Evolutionary conservation across 352 stramenopile genomes (phyloP), one percentile per base, ranked within the genome.

Genomic region (Phytophthora brassicae): DNA sequence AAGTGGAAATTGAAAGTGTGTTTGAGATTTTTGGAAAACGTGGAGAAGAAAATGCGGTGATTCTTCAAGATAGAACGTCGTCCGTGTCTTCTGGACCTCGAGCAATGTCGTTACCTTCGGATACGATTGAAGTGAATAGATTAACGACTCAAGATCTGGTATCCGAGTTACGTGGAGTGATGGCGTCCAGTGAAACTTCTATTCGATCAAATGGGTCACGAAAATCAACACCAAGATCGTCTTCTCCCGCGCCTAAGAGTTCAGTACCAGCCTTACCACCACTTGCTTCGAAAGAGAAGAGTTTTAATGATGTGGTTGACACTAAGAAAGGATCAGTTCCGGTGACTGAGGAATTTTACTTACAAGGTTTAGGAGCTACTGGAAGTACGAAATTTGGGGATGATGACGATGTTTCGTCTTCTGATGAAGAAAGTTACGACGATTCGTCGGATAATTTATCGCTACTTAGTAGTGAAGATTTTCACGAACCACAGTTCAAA

Each of bases 111-210:
- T 53, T 63, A 42, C 50, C 59, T 36, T 60, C 68, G 12, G 59
- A 56, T 20, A 26, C 35, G n/a, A 43, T 55, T 1, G 43, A 55
- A 14, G 45, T 36, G n/a, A 65, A 48, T 45, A 48, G 52, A 16
- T 48, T 79, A 20, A 84, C 76, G n/a, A 86, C 77, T 0, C 65
- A 77, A 26, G 75, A 83, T 7, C 61, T 88, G 35, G 70, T 90
- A 6, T 78, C 61, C 5, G 77, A 89, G 47, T 53, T 90, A 14
- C 75, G 70, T 28, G 80, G 79, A 17, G 79, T 90, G 1, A 90
- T 90, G 81, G 83, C 75, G 22, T 86, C 81, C n/a, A 84, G 68
- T 23, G 79, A 90, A 45, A 69, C 73, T 48, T 66, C 70, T 16
- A 70, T 74, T 22, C 65, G 68, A 31, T 52, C 51, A 46, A 74